A percentile compares a stretch with the other conserved stretches of the same genome.
phyloP scores from a whole-genome alignment of 1,284 basidiomycete genomes.

The Chondrostereum purpureum region DNA sequence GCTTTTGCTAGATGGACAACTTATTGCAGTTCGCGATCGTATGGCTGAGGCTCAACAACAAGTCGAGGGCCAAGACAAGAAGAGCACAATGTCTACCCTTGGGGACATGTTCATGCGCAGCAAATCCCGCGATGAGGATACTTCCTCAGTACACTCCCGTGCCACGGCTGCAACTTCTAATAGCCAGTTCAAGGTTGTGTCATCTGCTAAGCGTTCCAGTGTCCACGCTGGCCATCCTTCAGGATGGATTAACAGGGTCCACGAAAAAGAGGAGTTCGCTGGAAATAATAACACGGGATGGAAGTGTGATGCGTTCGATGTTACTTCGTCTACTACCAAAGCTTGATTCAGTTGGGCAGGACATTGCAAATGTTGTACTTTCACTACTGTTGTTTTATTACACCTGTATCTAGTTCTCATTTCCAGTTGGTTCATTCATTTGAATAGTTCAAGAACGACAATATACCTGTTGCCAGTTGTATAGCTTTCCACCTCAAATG shows the following conservation, averaged over 20 bases:
- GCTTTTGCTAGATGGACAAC: slow-evolving; percentile 83
- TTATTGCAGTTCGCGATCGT: slow-evolving; percentile 72
- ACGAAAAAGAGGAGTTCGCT: slow-evolving; percentile 51
- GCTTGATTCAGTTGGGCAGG: no score
- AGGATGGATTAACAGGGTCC: slow-evolving; percentile 64
- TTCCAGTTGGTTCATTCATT: no score
- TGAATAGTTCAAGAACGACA: no score
- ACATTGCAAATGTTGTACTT: no score
- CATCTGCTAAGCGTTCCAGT: slow-evolving; percentile 57
- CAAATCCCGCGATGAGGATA: slow-evolving; percentile 35
- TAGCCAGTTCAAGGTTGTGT: slow-evolving; percentile 64
- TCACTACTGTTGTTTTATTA: no score
- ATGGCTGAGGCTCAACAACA: slow-evolving; percentile 62
- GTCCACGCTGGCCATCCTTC: slow-evolving; percentile 56
- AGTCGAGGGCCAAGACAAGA: slow-evolving; percentile 24
- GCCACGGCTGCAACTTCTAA: neutral
- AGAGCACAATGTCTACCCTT: slow-evolving; percentile 41
- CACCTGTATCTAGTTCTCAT: no score
- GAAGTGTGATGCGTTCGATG: slow-evolving; percentile 11
- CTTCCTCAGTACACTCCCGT: slow-evolving; percentile 19
- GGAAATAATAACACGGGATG: slow-evolving; percentile 35
- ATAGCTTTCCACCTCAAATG: no score
- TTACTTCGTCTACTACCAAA: neutral
- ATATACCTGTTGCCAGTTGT: no score
- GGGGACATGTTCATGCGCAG: slow-evolving; percentile 62